Conservation (phyloP, 2,329 filamentous ascomycete species). For the Colletotrichum sp. region DNA sequence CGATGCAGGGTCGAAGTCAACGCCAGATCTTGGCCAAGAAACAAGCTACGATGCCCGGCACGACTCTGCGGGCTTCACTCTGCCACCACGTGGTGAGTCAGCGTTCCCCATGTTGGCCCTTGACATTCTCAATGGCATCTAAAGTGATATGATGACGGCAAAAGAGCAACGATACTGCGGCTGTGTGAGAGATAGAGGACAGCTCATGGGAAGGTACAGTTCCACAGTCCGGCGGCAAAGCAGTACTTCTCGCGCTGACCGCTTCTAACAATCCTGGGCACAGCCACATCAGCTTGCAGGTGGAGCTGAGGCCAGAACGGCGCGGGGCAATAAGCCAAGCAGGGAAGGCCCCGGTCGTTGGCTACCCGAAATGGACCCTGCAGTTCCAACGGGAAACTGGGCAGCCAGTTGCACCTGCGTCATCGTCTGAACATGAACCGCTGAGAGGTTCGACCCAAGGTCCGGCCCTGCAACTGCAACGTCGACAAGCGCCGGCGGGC, state of each 20-base stretch:
- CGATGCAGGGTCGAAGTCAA: background rate
- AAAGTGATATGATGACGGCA: background rate
- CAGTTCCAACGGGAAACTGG: slow-evolving; percentile 16
- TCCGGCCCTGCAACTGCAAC: slow-evolving; percentile 16
- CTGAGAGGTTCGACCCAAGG: slow-evolving; percentile 4
- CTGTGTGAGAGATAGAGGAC: background rate
- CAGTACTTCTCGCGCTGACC: background rate
- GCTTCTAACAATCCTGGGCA: background rate
- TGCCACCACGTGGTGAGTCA: background rate
- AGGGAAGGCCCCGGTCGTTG: slow-evolving; percentile 12
- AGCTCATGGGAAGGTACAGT: background rate
- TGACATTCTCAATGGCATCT: background rate
- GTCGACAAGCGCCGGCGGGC: background rate
- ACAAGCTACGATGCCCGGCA: background rate
- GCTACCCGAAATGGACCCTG: slow-evolving; percentile 4
- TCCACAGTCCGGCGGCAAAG: background rate
- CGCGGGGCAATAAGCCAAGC: slow-evolving; percentile 5
- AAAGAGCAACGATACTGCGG: background rate
- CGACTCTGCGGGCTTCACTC: background rate
- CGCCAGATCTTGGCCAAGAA: background rate
- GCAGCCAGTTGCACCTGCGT: slow-evolving; percentile 23
- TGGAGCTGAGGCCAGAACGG: background rate
- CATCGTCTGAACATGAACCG: slow-evolving; percentile 17
- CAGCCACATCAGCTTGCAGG: background rate
- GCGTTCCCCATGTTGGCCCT: background rate